Evolutionary conservation across 1,139 yeast species (phyloP).

Genomic region (Zygosaccharomyces pseudobailii): DNA sequence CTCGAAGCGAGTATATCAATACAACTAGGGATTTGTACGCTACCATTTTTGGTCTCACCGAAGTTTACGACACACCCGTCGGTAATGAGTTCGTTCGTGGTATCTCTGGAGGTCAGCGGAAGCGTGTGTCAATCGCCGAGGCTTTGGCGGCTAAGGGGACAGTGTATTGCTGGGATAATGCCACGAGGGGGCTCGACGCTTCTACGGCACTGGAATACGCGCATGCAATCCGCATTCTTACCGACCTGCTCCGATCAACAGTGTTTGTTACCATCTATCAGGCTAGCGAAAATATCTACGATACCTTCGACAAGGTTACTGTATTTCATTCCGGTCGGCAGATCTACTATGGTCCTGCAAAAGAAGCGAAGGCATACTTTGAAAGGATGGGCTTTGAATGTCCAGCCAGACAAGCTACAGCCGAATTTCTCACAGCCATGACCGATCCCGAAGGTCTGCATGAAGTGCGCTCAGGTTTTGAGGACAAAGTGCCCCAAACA

Average conservation of each 20-base stretch:
- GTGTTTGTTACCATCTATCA: conserved; percentile 45
- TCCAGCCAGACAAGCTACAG: conserved; percentile 54
- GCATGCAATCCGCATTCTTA: conserved; percentile 40
- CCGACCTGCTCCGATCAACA: conserved; percentile 38
- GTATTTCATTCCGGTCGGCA: conserved; percentile 43
- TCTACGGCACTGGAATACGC: conserved; percentile 52
- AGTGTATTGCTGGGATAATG: conserved; percentile 59
- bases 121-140: conserved; percentile 73
- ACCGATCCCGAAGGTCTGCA: conserved; percentile 41
- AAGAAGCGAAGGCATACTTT: conserved; percentile 43
- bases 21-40: conserved; percentile 45
- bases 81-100: conserved; percentile 73
- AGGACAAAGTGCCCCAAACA: conserved; percentile 60
- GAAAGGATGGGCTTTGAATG: conserved; percentile 48
- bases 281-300: conserved; percentile 46
- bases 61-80: conserved; percentile 64
- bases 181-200: conserved; percentile 58
- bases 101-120: conserved; percentile 82
- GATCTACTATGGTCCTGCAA: conserved; percentile 40
- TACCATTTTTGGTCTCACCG: conserved; percentile 54
- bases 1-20: conserved; percentile 46
- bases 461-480: conserved; percentile 45
- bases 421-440: conserved; percentile 54
- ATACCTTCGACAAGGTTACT: conserved; percentile 43
- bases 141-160: conserved; percentile 48